Evolutionary conservation across 805 yeast genomes (phyloP).

Genomic region (Saturnispora sanitii): DNA sequence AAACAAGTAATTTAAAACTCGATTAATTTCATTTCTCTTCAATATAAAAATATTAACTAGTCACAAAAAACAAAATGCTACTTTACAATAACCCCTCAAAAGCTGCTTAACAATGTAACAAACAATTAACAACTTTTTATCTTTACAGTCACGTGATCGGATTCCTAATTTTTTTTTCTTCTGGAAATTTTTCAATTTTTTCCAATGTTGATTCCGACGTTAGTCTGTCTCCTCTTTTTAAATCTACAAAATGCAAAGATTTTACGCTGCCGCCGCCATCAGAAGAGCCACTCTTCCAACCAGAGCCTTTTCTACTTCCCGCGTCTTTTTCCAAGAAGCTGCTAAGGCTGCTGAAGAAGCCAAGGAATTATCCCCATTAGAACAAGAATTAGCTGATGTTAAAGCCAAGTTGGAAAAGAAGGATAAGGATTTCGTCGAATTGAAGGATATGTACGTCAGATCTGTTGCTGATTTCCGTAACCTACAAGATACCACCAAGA

Average conservation of each 20-base stretch:
- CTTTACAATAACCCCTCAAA: background rate
- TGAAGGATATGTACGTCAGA: conserved; percentile 75
- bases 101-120: too few species aligned
- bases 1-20: background rate
- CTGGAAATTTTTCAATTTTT: background rate
- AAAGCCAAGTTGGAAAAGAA: conserved; percentile 48
- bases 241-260: conserved; percentile 20
- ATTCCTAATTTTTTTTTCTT: background rate
- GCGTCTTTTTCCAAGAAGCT: conserved; percentile 24
- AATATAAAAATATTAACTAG: too few species aligned
- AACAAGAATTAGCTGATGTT: conserved; percentile 20
- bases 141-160: background rate
- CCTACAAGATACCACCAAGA: conserved; percentile 80
- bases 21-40: too few species aligned
- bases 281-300: conserved; percentile 12
- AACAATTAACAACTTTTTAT: too few species aligned
- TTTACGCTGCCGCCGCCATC: conserved; percentile 13
- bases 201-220: background rate
- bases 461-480: conserved; percentile 89
- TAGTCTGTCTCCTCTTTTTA: background rate
- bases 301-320: conserved; percentile 20
- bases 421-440: conserved; percentile 65
- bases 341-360: conserved; percentile 11
- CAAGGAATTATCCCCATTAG: conserved; percentile 20
- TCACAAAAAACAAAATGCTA: background rate